Percentiles rank a stretch among this genome's conserved stretches.
These are phyloP conservation scores for Myriosclerotinia curreyana DNA, from an alignment of 2,329 filamentous ascomycete genomes.

Conservation along the genomic window DNA sequence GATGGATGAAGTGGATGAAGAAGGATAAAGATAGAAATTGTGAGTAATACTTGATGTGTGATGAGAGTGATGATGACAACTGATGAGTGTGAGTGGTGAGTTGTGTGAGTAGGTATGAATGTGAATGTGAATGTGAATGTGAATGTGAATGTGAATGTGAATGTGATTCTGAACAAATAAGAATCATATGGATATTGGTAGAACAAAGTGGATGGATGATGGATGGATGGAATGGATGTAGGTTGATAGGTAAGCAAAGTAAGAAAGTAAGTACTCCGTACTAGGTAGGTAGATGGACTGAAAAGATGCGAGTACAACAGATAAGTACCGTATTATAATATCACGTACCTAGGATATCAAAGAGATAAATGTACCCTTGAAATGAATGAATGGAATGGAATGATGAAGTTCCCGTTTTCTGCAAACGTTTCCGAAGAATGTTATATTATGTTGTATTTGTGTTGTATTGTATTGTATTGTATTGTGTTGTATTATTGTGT, in stretches of 20 bases:
- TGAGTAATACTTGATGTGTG: background rate
- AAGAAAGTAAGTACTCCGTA: too few relatives aligned
- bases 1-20: too few relatives aligned
- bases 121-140: too few relatives aligned
- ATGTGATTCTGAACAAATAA: too few relatives aligned
- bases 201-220: conserved; percentile 1
- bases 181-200: background rate
- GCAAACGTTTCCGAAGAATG: conserved; percentile 9
- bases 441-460: background rate
- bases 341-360: conserved; percentile 4
- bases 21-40: background rate
- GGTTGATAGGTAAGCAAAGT: too few relatives aligned
- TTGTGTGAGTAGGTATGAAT: too few relatives aligned
- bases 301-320: conserved; percentile 5
- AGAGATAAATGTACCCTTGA: background rate
- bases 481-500: background rate
- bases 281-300: background rate
- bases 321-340: too few relatives aligned
- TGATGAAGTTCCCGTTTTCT: background rate
- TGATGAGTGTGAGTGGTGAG: too few relatives aligned
- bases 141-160: too few relatives aligned
- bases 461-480: background rate
- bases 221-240: background rate
- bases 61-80: too few relatives aligned
- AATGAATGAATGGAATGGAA: background rate